phyloP scores from a whole-genome alignment of 306 rosid species.

The Gillenia trifoliata region DNA sequence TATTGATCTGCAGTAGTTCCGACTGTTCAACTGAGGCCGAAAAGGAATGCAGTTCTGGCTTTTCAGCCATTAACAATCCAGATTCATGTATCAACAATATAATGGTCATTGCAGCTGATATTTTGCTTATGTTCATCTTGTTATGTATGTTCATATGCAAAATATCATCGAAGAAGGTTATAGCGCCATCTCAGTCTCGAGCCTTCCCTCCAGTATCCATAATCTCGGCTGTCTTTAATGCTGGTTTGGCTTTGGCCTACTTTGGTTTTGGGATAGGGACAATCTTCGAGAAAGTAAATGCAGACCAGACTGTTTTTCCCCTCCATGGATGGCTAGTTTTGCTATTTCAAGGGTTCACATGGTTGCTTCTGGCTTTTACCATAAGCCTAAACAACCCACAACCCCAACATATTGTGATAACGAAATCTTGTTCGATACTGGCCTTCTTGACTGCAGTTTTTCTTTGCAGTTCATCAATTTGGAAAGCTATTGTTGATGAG shows the following conservation, averaged over 20 bases:
- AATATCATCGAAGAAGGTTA: constrained; percentile 3
- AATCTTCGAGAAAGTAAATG: constrained; percentile 7
- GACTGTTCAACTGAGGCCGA: constrained; percentile 1
- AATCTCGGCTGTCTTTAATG: constrained; percentile 4
- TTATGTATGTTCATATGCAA: background rate
- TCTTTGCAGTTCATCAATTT: constrained; percentile 20
- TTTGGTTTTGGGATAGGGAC: constrained; percentile 24
- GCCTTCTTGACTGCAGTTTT: constrained; percentile 18
- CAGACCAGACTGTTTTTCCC: constrained; percentile 1
- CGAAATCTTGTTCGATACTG: background rate
- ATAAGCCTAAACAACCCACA: constrained; percentile 10
- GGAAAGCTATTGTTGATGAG: background rate
- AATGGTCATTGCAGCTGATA: constrained; percentile 10
- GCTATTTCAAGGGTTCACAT: constrained; percentile 18
- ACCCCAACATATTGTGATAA: background rate
- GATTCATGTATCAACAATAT: constrained; percentile 20
- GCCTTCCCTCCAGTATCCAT: background rate
- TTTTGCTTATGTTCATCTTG: constrained; percentile 16
- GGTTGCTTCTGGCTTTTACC: constrained; percentile 14
- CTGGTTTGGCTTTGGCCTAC: constrained; percentile 21
- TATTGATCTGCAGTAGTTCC: constrained; percentile 3
- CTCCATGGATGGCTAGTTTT: constrained; percentile 15
- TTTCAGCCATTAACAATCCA: constrained; percentile 12
- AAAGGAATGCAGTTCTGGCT: constrained; percentile 3
- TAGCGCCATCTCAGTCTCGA: background rate